phyloP scores from a whole-genome alignment of 805 yeast species.

The Candida lessepsii region DNA sequence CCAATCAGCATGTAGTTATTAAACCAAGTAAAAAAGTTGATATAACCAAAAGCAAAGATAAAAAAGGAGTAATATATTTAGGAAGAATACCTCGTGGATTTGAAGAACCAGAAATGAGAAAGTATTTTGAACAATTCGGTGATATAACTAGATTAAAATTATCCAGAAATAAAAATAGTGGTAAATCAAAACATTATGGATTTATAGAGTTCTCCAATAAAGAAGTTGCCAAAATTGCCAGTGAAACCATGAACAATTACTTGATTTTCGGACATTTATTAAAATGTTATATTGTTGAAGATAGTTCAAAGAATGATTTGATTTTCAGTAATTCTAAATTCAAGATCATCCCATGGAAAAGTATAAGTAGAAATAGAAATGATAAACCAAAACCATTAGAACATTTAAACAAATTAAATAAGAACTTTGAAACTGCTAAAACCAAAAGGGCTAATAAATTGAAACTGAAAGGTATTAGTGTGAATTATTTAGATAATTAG shows the following conservation, averaged over 20 bases:
- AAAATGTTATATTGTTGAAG: slow-evolving; percentile 57
- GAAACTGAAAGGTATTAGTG: slow-evolving; percentile 55
- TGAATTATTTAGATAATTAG: slow-evolving; percentile 14
- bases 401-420: slow-evolving; percentile 54
- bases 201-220: slow-evolving; percentile 71
- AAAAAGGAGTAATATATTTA: slow-evolving; percentile 74
- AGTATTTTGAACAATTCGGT: slow-evolving; percentile 91
- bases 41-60: slow-evolving; percentile 18
- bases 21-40: slow-evolving; percentile 19
- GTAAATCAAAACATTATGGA: slow-evolving; percentile 73
- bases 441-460: slow-evolving; percentile 49
- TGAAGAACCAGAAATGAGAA: slow-evolving; percentile 73
- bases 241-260: slow-evolving; percentile 95
- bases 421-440: slow-evolving; percentile 42
- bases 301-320: slow-evolving; percentile 54
- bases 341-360: slow-evolving; percentile 59
- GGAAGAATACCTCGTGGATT: slow-evolving; percentile 94
- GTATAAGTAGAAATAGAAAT: slow-evolving; percentile 50
- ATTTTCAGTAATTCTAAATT: slow-evolving; percentile 60
- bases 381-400: slow-evolving; percentile 58
- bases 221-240: slow-evolving; percentile 84
- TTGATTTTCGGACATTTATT: slow-evolving; percentile 83
- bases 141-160: slow-evolving; percentile 72
- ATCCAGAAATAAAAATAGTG: slow-evolving; percentile 87
- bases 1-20: slow-evolving; percentile 23